Evolutionary conservation across 108 stramenopile species (phyloP).

Genomic region (Pelagomonas calceolata): DNA sequence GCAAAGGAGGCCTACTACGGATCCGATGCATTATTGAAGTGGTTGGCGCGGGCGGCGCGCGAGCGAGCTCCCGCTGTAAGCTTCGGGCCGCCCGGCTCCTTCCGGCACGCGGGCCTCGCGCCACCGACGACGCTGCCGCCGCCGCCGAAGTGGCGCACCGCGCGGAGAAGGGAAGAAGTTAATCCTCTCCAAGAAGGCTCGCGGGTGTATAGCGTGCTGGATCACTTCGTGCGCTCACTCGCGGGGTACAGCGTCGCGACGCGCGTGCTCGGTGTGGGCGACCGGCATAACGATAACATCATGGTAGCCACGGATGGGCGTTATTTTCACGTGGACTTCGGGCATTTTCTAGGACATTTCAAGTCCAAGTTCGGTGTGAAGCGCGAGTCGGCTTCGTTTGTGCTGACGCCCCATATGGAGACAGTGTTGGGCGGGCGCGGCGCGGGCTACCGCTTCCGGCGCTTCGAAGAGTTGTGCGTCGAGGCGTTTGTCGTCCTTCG

Average conservation of each 20-base stretch:
- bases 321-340: conserved; percentile 58
- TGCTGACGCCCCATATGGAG: conserved; percentile 36
- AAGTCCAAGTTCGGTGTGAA: conserved; percentile 41
- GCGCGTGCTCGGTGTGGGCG: conserved; percentile 51
- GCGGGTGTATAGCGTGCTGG: conserved; percentile 7
- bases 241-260: conserved; percentile 57
- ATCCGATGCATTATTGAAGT: not conserved
- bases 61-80: too few relatives aligned
- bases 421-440: conserved; percentile 21
- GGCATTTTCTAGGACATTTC: conserved; percentile 43
- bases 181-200: not conserved
- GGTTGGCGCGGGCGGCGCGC: not conserved
- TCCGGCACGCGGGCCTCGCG: not conserved
- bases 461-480: conserved; percentile 28
- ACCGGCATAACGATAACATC: conserved; percentile 51
- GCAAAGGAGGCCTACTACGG: not conserved
- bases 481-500: conserved; percentile 32
- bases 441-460: conserved; percentile 6
- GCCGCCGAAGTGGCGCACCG: too few relatives aligned
- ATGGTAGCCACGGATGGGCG: conserved; percentile 43
- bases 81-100: not conserved
- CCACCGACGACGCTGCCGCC: not conserved
- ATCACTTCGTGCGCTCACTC: conserved; percentile 25
- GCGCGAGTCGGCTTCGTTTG: conserved; percentile 37
- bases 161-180: not conserved